Conservation (phyloP, 2,329 filamentous ascomycete species). For the Aureobasidium sp. region DNA sequence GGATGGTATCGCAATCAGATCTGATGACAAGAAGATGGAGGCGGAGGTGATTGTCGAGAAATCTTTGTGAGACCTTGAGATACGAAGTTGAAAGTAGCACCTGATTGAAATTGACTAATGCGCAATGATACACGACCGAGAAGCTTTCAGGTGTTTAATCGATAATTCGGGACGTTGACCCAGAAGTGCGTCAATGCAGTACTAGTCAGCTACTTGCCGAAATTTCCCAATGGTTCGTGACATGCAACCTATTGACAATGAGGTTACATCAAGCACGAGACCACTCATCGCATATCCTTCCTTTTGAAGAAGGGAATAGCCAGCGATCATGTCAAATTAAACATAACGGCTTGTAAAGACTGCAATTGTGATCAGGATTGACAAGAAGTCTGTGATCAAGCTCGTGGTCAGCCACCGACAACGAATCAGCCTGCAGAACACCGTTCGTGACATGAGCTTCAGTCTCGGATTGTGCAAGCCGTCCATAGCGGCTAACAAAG, state of each 20-base stretch:
- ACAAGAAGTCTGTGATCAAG: background rate
- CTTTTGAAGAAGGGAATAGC: background rate
- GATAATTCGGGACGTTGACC: conserved; percentile 6
- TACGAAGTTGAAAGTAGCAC: background rate
- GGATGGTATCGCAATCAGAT: background rate
- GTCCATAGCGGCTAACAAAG: background rate
- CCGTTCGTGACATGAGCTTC: background rate
- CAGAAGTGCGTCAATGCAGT: conserved; percentile 1
- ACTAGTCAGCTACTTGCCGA: background rate
- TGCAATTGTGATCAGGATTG: background rate
- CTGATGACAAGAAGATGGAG: background rate
- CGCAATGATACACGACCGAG: background rate
- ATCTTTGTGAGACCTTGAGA: background rate
- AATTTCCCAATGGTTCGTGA: conserved; percentile 1
- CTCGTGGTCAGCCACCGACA: background rate
- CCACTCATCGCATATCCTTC: background rate
- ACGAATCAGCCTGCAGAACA: background rate
- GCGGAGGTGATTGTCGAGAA: background rate
- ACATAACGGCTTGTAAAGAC: background rate
- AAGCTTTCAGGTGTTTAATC: background rate
- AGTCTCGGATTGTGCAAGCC: background rate
- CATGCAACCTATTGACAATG: background rate
- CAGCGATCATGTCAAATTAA: background rate
- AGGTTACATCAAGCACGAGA: background rate
- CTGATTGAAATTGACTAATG: background rate